Conservation (phyloP, 2,329 filamentous ascomycete genomes). For the Aspergillus sp. region DNA sequence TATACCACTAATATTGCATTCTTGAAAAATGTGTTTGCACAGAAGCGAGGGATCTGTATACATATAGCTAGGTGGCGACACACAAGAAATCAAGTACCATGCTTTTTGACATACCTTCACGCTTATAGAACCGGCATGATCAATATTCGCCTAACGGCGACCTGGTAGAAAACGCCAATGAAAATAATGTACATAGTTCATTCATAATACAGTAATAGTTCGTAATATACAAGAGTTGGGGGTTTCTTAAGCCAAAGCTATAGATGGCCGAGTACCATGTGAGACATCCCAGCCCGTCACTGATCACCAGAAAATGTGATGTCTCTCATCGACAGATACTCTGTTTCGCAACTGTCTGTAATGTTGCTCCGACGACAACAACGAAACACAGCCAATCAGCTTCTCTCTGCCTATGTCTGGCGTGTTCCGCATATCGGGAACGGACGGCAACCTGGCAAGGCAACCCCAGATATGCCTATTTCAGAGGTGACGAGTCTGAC, state of each 20-base stretch:
- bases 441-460: not conserved
- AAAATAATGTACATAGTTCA: not conserved
- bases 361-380: no score
- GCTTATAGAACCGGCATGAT: no score
- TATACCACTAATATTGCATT: not conserved
- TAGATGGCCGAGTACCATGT: not conserved
- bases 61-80: not conserved
- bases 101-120: not conserved
- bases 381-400: no score
- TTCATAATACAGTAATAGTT: not conserved
- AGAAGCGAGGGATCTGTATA: not conserved
- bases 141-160: no score
- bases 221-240: not conserved
- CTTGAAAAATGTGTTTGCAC: not conserved
- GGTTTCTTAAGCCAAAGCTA: not conserved
- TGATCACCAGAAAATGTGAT: not conserved
- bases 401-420: not conserved
- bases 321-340: not conserved
- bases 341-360: no score
- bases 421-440: not conserved
- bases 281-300: not conserved
- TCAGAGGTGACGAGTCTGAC: not conserved
- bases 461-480: not conserved
- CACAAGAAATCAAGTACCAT: not conserved
- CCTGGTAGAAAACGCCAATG: not conserved